Evolutionary conservation across 805 yeast species (phyloP).

Genomic region (Ogataea nonfermentans): DNA sequence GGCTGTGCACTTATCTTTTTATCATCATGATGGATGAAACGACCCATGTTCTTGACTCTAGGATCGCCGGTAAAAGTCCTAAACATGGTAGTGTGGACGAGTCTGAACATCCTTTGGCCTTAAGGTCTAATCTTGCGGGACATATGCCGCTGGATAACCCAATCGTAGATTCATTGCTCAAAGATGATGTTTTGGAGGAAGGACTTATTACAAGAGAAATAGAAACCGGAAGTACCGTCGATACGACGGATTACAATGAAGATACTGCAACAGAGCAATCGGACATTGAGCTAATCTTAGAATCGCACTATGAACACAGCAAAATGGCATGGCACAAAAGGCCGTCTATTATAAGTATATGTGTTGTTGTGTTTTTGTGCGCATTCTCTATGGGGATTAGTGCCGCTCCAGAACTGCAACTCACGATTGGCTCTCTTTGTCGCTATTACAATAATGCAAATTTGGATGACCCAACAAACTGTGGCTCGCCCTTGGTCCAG

Average conservation of each 20-base stretch:
- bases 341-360: constrained; percentile 55
- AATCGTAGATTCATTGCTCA: background rate
- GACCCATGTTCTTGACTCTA: too few species aligned
- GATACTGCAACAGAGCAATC: constrained; percentile 32
- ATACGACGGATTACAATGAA: constrained; percentile 22
- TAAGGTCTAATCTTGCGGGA: background rate
- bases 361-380: constrained; percentile 40
- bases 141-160: constrained; percentile 5
- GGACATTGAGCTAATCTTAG: constrained; percentile 49
- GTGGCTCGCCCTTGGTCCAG: constrained; percentile 44
- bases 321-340: constrained; percentile 51
- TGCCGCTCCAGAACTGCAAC: constrained; percentile 38
- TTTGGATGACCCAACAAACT: constrained; percentile 18
- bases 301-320: constrained; percentile 40
- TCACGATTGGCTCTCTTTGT: constrained; percentile 41
- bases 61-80: too few species aligned
- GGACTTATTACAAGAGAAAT: background rate
- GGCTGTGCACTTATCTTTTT: constrained; percentile 1
- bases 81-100: too few species aligned
- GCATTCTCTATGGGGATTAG: constrained; percentile 42
- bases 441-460: constrained; percentile 25
- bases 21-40: constrained; percentile 1
- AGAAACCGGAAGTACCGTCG: background rate
- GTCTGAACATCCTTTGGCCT: background rate
- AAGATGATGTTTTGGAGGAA: constrained; percentile 12